These are phyloP conservation scores for Dactylellina sp. DNA, from an alignment of 2,329 filamentous ascomycete genomes.

Conservation along the genomic window DNA sequence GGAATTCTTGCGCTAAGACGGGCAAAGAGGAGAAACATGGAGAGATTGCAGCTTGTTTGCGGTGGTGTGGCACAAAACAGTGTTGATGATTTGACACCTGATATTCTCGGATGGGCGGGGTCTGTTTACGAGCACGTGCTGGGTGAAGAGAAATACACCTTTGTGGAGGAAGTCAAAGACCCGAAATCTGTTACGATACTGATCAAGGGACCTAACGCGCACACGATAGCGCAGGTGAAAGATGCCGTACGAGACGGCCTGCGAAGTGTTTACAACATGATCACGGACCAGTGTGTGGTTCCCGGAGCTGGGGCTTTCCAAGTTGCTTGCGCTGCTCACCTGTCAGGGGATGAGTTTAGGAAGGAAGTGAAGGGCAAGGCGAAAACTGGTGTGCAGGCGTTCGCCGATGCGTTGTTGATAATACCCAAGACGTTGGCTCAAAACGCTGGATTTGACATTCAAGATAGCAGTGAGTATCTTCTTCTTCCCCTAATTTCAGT, in stretches of 20 bases:
- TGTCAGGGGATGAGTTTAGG: conserved; percentile 85
- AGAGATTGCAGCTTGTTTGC: conserved; percentile 93
- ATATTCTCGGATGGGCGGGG: conserved; percentile 93
- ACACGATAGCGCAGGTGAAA: conserved; percentile 96
- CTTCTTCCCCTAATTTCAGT: background rate
- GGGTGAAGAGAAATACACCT: conserved; percentile 99
- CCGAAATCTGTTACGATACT: conserved; percentile 97
- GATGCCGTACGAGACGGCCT: conserved; percentile 96
- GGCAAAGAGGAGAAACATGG: conserved; percentile 99
- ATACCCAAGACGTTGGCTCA: conserved; percentile 98
- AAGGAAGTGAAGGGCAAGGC: conserved; percentile 97
- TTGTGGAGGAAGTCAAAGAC: conserved; percentile 98
- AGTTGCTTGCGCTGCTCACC: conserved; percentile 86
- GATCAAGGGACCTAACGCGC: conserved; percentile 94
- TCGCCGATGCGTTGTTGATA: conserved; percentile 91
- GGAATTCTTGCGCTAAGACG: conserved; percentile 93
- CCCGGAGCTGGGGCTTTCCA: conserved; percentile 96
- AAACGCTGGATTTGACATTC: conserved; percentile 95
- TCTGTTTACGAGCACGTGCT: conserved; percentile 96
- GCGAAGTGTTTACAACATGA: conserved; percentile 98
- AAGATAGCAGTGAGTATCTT: conserved; percentile 83
- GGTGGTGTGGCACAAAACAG: conserved; percentile 94
- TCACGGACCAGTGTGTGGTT: conserved; percentile 96
- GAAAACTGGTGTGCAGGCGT: conserved; percentile 93
- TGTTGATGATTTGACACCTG: conserved; percentile 88